Conservation (phyloP, 768 basidiomycete genomes). For the Tubosaeta sp. region DNA sequence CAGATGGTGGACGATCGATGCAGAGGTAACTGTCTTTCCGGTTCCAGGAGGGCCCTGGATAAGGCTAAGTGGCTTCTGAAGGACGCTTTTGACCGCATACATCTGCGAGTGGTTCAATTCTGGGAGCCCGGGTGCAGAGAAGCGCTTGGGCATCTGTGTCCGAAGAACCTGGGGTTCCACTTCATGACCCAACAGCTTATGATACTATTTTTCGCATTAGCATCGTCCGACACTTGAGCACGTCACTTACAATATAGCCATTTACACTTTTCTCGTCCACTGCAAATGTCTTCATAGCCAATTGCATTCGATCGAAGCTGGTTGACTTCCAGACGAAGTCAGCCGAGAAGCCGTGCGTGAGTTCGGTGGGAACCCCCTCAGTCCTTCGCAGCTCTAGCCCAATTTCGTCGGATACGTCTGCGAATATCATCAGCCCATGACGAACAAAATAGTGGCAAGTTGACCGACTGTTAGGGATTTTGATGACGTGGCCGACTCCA, state of each 20-base stretch:
- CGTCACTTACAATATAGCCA: conserved; percentile 85
- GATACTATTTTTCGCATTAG: conserved; percentile 60
- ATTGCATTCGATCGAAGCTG: conserved; percentile 98
- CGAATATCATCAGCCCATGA: conserved; percentile 8
- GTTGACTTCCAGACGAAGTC: conserved; percentile 99
- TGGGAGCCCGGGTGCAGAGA: conserved; percentile 95
- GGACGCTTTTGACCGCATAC: conserved; percentile 98
- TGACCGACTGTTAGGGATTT: conserved; percentile 93
- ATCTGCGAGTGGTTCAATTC: conserved; percentile 99
- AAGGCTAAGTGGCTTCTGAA: conserved; percentile 95
- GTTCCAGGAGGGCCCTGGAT: conserved; percentile 99
- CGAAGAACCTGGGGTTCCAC: conserved; percentile 89
- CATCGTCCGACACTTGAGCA: background rate
- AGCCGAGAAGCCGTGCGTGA: conserved; percentile 93
- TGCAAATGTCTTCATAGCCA: conserved; percentile 99
- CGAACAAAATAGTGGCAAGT: background rate
- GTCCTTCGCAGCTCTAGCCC: conserved; percentile 86
- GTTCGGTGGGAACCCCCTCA: conserved; percentile 90
- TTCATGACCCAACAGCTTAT: conserved; percentile 97
- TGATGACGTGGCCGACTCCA: conserved; percentile 96
- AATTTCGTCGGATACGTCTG: conserved; percentile 98
- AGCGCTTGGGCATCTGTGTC: conserved; percentile 94
- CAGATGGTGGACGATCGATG: conserved; percentile 97
- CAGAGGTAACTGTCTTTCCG: conserved; percentile 98
- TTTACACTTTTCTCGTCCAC: conserved; percentile 99